A percentile compares a stretch with the other conserved stretches of the same genome.
Conservation (phyloP, 140 eudicot genomes). For the Ambrosia hybrid region DNA sequence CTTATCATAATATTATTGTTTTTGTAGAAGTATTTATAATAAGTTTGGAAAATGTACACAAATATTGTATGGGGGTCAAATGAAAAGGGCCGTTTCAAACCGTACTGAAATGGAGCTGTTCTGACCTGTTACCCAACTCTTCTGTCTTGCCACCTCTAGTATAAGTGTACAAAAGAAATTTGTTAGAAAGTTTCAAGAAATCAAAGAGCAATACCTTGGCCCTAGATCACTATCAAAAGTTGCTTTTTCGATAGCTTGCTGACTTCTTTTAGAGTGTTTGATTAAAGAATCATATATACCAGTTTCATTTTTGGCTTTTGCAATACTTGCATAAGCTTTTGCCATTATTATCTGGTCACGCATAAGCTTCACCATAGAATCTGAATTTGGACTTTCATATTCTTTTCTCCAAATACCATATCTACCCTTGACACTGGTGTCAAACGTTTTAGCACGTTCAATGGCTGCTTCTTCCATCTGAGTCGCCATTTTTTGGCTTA, state of each 20-base stretch:
- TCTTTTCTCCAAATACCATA: conserved; percentile 95
- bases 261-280: conserved; percentile 66
- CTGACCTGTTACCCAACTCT: conserved; percentile 11
- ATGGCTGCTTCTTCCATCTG: conserved; percentile 82
- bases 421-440: conserved; percentile 67
- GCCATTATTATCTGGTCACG: conserved; percentile 98
- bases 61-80: background rate
- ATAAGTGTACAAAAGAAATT: background rate
- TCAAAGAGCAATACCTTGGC: conserved; percentile 55
- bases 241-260: conserved; percentile 71
- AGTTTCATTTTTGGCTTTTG: conserved; percentile 74
- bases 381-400: conserved; percentile 88
- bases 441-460: conserved; percentile 65
- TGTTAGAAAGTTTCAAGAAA: conserved; percentile 2
- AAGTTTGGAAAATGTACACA: background rate
- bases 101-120: background rate
- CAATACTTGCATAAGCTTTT: conserved; percentile 84
- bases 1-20: background rate
- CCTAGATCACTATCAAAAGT: conserved; percentile 77
- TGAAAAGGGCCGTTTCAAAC: background rate
- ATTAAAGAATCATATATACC: conserved; percentile 64
- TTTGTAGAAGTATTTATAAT: background rate
- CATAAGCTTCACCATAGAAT: conserved; percentile 89
- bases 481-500: conserved; percentile 51
- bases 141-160: conserved; percentile 10